phyloP scores from a whole-genome alignment of 371 early-diverging fungal genomes.

The Apophysomyces elegans region DNA sequence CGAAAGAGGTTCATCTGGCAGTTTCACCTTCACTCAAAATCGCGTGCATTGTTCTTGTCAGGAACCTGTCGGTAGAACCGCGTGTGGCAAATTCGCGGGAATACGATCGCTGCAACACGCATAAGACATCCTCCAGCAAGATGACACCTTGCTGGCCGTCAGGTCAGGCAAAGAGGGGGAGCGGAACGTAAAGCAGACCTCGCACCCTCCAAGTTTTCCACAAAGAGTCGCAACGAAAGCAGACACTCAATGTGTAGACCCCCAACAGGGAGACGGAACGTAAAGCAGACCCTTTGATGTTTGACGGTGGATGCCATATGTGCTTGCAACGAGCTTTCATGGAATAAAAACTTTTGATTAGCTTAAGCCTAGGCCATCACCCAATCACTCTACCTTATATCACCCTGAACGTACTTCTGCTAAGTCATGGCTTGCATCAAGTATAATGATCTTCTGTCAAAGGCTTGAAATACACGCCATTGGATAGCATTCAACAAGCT shows the following conservation, averaged over 20 bases:
- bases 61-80: background rate
- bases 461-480: too few species aligned
- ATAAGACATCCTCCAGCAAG: background rate
- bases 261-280: background rate
- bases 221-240: too few species aligned
- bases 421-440: too few species aligned
- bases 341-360: too few species aligned
- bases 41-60: background rate
- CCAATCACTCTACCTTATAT: too few species aligned
- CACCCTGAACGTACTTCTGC: too few species aligned
- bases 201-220: too few species aligned
- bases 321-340: background rate
- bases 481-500: too few species aligned
- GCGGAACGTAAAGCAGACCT: background rate
- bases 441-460: too few species aligned
- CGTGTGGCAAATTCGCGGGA: background rate
- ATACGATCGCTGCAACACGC: background rate
- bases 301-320: background rate
- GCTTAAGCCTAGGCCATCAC: too few species aligned
- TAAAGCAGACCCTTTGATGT: background rate
- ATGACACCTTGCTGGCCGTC: background rate
- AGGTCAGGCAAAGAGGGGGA: background rate
- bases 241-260: too few species aligned
- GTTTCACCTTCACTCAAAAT: background rate
- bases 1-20: too few species aligned